Base-by-base conservation (phyloP, 192 early-diverging fungal genomes). In the Backusella tuberculispora region DNA sequence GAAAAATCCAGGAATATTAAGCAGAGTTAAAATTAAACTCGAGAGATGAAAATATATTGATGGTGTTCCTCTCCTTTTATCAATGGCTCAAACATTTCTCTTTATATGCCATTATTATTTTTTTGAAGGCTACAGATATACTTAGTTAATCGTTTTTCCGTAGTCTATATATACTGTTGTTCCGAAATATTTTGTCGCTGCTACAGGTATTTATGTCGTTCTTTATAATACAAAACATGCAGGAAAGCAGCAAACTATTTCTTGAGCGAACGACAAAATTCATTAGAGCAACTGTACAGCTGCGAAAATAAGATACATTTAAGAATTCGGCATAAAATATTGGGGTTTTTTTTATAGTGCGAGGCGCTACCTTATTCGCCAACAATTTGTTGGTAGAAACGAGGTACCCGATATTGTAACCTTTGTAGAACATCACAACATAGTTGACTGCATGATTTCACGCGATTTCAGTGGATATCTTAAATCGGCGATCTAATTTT, bases 401-500 rank as follows among this genome's bases (percentile, higher is more conserved):
- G 24, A 24, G 9, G 19, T 26, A 12, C 10, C 9, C 9, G 21
- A 8, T 8, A 4, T 60, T 60, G 53, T 60, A 60, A 60, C 53
- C 53, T 60, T 60, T 60, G 53, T 60, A 24, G 26, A 60, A 60
- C 53, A 60, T 60, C 47, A 17, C 47, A 26, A 24, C 21, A 26
- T 3, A 26, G 2, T 26, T 26, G 26, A 24, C 24, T 60, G 53
- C 53, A 60, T 60, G 53, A 60, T 60, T 60, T 1, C 26, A 60
- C 53, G 21, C 26, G 1, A 60, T 60, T 60, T 24, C 53, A 60
- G 53, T 60, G 53, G 53, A 60, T 60, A 10, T 60, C 53, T 60
- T 60, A 24, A 60, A 60, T 60, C 53, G 53, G 21, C 53, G 53
- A 60, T 60, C 53, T 12, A 60, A 60, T 4, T 60, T 24, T 21